These are phyloP conservation scores for Lasiodiplodia citricola DNA, from an alignment of 2,329 filamentous ascomycete genomes.

Conservation along the genomic window DNA sequence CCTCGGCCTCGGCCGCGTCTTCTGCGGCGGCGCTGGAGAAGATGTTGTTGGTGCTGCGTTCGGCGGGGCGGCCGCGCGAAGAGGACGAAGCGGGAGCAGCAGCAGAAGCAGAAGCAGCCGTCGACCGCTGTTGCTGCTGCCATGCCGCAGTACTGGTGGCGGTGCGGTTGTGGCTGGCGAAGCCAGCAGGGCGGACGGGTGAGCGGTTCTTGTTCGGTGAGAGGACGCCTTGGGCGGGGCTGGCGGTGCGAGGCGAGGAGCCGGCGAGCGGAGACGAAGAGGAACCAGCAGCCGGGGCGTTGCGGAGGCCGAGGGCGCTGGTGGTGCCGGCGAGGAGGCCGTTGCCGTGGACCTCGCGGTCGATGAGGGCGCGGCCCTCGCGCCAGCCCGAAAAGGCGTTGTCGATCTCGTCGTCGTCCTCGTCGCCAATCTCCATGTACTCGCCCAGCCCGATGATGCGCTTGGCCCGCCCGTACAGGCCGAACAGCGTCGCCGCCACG, in stretches of 20 bases:
- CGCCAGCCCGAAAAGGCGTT: conserved; percentile 79
- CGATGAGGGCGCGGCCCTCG: conserved; percentile 88
- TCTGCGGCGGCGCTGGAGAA: conserved; percentile 42
- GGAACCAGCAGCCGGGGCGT: neutral
- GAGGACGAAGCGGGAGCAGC: neutral
- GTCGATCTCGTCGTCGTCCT: conserved; percentile 68
- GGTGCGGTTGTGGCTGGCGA: neutral
- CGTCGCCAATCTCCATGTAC: conserved; percentile 61
- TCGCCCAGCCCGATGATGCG: conserved; percentile 79
- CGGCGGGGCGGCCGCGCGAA: conserved; percentile 9
- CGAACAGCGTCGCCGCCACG: conserved; percentile 84
- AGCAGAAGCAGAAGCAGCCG: conserved; percentile 15
- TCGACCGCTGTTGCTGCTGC: conserved; percentile 4
- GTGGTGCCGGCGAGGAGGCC: conserved; percentile 39
- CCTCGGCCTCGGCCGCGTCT: conserved; percentile 70
- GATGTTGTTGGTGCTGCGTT: conserved; percentile 26
- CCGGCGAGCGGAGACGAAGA: conserved; percentile 14
- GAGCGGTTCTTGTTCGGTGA: conserved; percentile 30
- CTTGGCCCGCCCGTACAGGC: conserved; percentile 82
- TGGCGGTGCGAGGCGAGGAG: conserved; percentile 16
- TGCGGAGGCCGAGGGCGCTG: conserved; percentile 30
- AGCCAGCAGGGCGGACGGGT: neutral
- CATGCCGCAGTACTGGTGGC: conserved; percentile 11
- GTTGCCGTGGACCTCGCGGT: conserved; percentile 69
- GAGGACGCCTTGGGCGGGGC: neutral